Conservation (phyloP, 306 rosid genomes). For the Vicia faba region DNA sequence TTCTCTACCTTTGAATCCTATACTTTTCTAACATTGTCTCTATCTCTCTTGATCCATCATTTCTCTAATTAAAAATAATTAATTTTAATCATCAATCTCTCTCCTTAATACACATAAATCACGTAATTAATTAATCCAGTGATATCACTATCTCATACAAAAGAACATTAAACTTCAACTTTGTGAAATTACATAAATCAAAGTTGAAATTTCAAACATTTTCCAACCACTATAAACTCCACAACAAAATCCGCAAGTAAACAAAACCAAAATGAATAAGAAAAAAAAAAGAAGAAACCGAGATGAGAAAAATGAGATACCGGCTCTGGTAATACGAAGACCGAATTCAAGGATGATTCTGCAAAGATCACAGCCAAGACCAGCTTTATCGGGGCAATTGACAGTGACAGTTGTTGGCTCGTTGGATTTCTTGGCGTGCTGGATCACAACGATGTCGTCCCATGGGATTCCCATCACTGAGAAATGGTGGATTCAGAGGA, state of each 20-base stretch:
- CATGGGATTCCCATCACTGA: slow-evolving; percentile 61
- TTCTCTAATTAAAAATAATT: too few relatives aligned
- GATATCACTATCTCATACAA: neutral
- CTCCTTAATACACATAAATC: too few relatives aligned
- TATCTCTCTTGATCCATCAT: too few relatives aligned
- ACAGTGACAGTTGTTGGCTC: slow-evolving; percentile 66
- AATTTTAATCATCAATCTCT: too few relatives aligned
- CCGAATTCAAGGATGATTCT: slow-evolving; percentile 71
- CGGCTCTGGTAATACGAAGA: slow-evolving; percentile 63
- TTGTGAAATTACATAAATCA: neutral
- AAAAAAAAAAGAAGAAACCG: slow-evolving; percentile 18
- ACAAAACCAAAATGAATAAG: neutral
- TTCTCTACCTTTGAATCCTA: too few relatives aligned
- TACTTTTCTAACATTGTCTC: too few relatives aligned
- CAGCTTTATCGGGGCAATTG: slow-evolving; percentile 85
- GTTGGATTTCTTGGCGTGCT: slow-evolving; percentile 41
- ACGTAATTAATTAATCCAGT: too few relatives aligned
- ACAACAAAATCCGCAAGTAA: neutral
- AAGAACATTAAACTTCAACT: neutral
- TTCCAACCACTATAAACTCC: neutral
- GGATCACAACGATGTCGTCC: slow-evolving; percentile 69
- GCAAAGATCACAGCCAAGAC: slow-evolving; percentile 85
- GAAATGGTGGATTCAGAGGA: slow-evolving; percentile 9
- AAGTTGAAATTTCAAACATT: neutral
- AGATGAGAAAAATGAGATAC: slow-evolving; percentile 38